These are phyloP conservation scores for Sanguinoderma infundibulare DNA, from an alignment of 1,284 basidiomycete genomes.

Conservation along the genomic window DNA sequence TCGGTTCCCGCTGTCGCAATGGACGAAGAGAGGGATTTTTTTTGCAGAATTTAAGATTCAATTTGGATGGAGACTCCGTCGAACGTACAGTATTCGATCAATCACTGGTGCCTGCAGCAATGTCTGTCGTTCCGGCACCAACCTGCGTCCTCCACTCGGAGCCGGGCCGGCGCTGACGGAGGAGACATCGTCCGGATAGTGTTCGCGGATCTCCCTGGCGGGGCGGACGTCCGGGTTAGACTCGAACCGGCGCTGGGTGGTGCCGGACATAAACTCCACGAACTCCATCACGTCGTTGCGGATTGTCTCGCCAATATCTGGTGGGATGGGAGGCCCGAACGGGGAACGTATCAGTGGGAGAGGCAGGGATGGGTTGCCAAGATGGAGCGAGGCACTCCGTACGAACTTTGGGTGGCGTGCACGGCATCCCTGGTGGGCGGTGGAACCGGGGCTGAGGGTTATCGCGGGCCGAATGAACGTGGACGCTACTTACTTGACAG, in stretches of 20 bases:
- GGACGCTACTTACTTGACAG: slow-evolving; percentile 23
- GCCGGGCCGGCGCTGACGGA: no score
- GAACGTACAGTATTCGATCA: no score
- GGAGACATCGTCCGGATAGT: not conserved
- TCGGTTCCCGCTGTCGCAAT: no score
- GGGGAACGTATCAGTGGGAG: not conserved
- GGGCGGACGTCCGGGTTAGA: slow-evolving; percentile 24
- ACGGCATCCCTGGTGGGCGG: slow-evolving; percentile 24
- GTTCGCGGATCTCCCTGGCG: not conserved
- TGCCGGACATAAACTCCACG: slow-evolving; percentile 33
- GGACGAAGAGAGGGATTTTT: no score
- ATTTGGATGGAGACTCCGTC: no score
- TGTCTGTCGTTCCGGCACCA: no score
- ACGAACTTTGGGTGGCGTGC: slow-evolving; percentile 26
- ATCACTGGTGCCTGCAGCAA: no score
- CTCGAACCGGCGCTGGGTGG: slow-evolving; percentile 25
- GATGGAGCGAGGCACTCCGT: not conserved
- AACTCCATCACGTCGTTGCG: slow-evolving; percentile 36
- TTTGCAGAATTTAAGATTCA: no score
- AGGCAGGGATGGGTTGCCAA: no score
- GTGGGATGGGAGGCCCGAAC: not conserved
- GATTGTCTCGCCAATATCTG: slow-evolving; percentile 31
- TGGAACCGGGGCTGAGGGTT: not conserved
- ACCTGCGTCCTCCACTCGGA: no score
- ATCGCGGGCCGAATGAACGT: not conserved